phyloP scores from a whole-genome alignment of 305 asterid species.

The Solanum chacoense region DNA sequence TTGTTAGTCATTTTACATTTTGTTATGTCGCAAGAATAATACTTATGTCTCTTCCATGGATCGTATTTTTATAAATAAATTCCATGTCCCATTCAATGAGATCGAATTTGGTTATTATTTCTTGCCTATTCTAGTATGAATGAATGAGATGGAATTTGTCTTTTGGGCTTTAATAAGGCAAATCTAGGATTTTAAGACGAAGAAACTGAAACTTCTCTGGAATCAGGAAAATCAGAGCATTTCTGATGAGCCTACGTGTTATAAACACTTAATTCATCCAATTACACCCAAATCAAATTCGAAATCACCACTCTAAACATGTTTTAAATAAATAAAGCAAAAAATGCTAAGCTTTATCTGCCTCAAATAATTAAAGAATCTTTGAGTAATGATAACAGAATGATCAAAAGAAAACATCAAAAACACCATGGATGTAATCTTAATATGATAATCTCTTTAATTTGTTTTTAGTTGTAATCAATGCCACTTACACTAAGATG shows the following conservation, averaged over 20 bases:
- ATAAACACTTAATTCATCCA: background rate
- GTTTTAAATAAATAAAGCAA: background rate
- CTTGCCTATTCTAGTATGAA: conserved; percentile 25
- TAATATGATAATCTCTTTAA: background rate
- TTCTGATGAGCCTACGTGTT: background rate
- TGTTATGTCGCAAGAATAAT: background rate
- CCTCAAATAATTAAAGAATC: conserved; percentile 14
- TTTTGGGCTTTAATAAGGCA: background rate
- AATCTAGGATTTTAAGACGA: background rate
- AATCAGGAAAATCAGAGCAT: background rate
- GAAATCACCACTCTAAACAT: background rate
- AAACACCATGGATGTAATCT: conserved; percentile 10
- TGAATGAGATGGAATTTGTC: background rate
- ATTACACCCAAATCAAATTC: background rate
- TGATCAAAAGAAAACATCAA: conserved; percentile 15
- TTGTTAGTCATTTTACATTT: background rate
- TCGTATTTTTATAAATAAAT: background rate
- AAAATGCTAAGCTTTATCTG: background rate
- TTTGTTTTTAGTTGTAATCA: background rate
- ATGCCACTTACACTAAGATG: background rate
- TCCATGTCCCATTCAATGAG: background rate
- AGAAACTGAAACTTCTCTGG: background rate
- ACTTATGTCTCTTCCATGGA: background rate
- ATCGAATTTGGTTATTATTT: conserved; percentile 35
- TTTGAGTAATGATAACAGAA: conserved; percentile 18